These are phyloP conservation scores for Garcia nutans DNA, from an alignment of 345 rosid species.

Conservation along the genomic window DNA sequence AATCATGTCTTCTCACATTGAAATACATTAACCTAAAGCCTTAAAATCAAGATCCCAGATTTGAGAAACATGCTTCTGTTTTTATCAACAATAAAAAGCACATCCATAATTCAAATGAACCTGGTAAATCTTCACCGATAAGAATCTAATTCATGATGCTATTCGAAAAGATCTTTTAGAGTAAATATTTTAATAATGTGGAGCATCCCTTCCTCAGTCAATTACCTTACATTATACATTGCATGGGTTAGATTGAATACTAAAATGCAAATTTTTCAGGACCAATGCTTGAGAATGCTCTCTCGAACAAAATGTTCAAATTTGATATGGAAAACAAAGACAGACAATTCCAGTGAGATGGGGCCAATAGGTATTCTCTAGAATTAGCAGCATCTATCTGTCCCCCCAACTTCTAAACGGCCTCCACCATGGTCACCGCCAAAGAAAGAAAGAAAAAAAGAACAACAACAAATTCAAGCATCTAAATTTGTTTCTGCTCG, in stretches of 20 bases:
- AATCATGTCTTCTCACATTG: background rate
- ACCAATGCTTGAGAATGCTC: background rate
- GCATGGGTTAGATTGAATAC: background rate
- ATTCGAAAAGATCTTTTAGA: background rate
- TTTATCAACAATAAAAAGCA: background rate
- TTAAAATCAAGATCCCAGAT: background rate
- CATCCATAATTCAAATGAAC: background rate
- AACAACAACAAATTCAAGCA: too few species aligned
- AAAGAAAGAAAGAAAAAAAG: background rate
- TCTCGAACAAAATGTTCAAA: background rate
- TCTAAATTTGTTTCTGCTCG: too few species aligned
- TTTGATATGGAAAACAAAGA: background rate
- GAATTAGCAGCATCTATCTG: too few species aligned
- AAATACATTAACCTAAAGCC: background rate
- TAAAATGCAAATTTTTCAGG: background rate
- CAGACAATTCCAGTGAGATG: background rate
- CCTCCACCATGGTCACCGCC: background rate
- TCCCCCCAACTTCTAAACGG: too few species aligned
- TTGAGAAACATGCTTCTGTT: conserved; percentile 1
- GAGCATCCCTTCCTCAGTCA: background rate
- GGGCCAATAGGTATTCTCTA: too few species aligned
- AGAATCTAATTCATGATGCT: background rate
- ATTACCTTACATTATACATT: background rate
- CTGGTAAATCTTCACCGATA: background rate
- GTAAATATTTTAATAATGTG: background rate